Conservation (phyloP, 257 asterid genomes). For the Salvia splendens region DNA sequence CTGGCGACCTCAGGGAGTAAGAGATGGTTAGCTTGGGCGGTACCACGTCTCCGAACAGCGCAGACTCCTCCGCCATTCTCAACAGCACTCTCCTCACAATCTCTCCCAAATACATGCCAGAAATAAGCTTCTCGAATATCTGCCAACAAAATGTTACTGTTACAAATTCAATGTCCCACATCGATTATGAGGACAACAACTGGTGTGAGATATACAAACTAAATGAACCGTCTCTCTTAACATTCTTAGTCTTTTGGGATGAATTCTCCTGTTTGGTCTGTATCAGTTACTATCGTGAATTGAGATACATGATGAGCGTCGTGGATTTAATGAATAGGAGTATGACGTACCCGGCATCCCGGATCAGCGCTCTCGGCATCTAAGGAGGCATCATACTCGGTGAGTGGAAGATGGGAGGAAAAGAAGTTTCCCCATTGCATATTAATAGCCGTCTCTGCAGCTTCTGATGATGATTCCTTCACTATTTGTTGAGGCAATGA, state of each 20-base stretch:
- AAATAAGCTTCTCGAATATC: conserved; percentile 77
- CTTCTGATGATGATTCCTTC: conserved; percentile 37
- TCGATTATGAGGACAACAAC: too few species aligned
- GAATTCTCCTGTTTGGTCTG: too few species aligned
- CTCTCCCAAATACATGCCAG: conserved; percentile 81
- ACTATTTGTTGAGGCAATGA: conserved; percentile 37
- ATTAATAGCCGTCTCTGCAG: conserved; percentile 60
- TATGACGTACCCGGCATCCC: conserved; percentile 31
- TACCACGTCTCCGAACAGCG: conserved; percentile 59
- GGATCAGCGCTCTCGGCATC: conserved; percentile 64
- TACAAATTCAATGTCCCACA: too few species aligned
- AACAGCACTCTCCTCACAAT: conserved; percentile 67
- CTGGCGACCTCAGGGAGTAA: conserved; percentile 63
- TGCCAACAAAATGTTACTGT: conserved; percentile 23
- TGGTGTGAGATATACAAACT: too few species aligned
- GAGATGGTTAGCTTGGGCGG: conserved; percentile 65
- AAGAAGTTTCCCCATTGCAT: conserved; percentile 74
- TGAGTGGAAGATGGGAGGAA: conserved; percentile 62
- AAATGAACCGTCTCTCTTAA: too few species aligned
- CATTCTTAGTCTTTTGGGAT: too few species aligned
- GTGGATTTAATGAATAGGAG: too few species aligned
- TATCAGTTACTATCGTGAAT: too few species aligned
- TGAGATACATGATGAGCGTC: too few species aligned
- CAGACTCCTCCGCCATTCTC: conserved; percentile 65
- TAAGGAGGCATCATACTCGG: conserved; percentile 62